Evolutionary conservation across 2,329 filamentous ascomycete genomes (phyloP).

Genomic region (Elsinoe necatrix): DNA sequence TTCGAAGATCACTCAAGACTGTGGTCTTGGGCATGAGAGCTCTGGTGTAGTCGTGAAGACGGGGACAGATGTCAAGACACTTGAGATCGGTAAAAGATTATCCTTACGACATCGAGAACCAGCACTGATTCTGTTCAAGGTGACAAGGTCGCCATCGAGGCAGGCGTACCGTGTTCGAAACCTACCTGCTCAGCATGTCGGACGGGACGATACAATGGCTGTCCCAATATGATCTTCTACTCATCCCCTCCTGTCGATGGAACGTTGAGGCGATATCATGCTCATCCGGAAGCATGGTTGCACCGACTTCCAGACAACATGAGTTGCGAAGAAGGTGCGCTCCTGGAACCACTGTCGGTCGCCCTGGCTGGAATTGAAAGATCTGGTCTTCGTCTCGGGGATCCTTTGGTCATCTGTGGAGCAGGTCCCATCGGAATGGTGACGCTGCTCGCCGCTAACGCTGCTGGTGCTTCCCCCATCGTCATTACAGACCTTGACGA

Average conservation of each 20-base stretch:
- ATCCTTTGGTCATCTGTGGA: constrained; percentile 47
- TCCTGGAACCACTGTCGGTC: constrained; percentile 43
- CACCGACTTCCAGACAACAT: constrained; percentile 46
- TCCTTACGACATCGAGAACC: neutral
- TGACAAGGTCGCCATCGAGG: constrained; percentile 59
- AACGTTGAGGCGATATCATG: constrained; percentile 78
- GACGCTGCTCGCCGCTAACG: constrained; percentile 49
- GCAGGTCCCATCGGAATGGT: constrained; percentile 58
- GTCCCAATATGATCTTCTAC: constrained; percentile 75
- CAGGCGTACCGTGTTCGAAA: constrained; percentile 54
- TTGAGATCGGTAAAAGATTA: constrained; percentile 37
- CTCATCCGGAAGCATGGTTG: constrained; percentile 75
- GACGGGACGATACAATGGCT: constrained; percentile 79
- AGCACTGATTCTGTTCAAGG: constrained; percentile 30
- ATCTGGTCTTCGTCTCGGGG: constrained; percentile 25
- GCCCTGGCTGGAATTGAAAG: constrained; percentile 40
- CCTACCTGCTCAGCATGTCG: constrained; percentile 56
- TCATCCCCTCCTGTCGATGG: constrained; percentile 84
- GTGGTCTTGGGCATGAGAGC: constrained; percentile 57
- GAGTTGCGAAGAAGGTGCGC: constrained; percentile 35
- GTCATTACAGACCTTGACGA: constrained; percentile 80
- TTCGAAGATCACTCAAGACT: constrained; percentile 53
- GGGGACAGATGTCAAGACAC: constrained; percentile 46
- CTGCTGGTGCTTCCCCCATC: constrained; percentile 63
- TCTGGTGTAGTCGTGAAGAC: constrained; percentile 52